A percentile compares a stretch with the other conserved stretches of the same genome.
Evolutionary conservation across 108 stramenopile genomes (phyloP).

Genomic region (Cyclotella atomus): DNA sequence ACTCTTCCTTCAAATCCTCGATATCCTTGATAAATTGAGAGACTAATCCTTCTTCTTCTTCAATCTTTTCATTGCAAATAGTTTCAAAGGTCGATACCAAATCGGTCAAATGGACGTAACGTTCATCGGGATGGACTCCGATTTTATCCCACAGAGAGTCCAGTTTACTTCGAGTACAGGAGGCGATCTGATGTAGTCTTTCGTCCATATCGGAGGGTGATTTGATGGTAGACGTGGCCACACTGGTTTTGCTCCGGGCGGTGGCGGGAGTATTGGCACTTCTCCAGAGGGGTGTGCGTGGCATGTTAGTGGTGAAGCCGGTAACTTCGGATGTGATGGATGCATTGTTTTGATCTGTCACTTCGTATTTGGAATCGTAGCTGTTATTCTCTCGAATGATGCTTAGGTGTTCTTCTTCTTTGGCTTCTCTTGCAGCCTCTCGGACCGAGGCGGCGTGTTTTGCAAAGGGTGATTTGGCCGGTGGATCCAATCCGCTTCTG

Average conservation of each 20-base stretch:
- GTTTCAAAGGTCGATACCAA: constrained; percentile 63
- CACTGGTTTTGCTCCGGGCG: not conserved
- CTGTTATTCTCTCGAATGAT: not conserved
- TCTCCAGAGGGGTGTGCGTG: not conserved
- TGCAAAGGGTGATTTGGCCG: constrained; percentile 35
- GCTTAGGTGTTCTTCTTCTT: not conserved
- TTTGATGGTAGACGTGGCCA: not conserved
- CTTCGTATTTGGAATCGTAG: constrained; percentile 10
- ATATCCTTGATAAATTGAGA: constrained; percentile 85
- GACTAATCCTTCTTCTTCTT: constrained; percentile 71
- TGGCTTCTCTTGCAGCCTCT: not conserved
- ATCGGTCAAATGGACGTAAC: constrained; percentile 72
- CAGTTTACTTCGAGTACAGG: constrained; percentile 69
- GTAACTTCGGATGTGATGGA: not conserved
- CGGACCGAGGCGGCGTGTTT: not conserved
- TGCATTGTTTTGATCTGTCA: not conserved
- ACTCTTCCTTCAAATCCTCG: constrained; percentile 62
- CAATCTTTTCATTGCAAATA: constrained; percentile 74
- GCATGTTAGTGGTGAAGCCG: constrained; percentile 2
- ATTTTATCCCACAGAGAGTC: constrained; percentile 85
- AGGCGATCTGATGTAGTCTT: constrained; percentile 45
- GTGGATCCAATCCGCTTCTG: constrained; percentile 33
- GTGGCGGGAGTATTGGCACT: not conserved
- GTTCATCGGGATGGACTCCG: constrained; percentile 81
- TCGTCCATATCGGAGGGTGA: constrained; percentile 28